Evolutionary conservation across 768 basidiomycete genomes (phyloP), one percentile per base, ranked within the genome.

Genomic region (Terana coerulea): DNA sequence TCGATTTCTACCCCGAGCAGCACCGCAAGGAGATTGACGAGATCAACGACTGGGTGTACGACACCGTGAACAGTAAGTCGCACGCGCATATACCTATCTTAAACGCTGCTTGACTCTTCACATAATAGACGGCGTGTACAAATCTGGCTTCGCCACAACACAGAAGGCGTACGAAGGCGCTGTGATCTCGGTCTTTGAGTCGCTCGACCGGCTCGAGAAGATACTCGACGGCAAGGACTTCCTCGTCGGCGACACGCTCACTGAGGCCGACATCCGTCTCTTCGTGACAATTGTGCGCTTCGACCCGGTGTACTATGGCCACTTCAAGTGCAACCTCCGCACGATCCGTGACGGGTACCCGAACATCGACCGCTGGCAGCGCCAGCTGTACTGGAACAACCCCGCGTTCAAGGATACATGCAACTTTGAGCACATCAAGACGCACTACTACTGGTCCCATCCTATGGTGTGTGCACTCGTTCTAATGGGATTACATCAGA

Each of bases 311-410:
- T 98, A 98, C 67, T 78, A 87, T 40, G 81, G 84, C 0, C 91
- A 93, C 65, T 98, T 98, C 79, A 97, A 98, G 61, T 95, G 92
- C 72, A 93, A 95, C 73, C 65, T 91, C 57, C 82, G 85, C 24
- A 84, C 79, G 35, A 89, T 97, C 64, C 88, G 95, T 19, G 73
- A 84, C 61, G 88, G 88, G 5, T 98, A 93, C 67, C 94, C 94
- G 19, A 78, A 83, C 44, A 79, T 97, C 43, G 79, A 98, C 70
- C 86, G 84, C 28, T 95, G 91, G 88, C 61, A 89, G 70, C 83
- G 83, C 68, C 85, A 87, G 64, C 70, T 98, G n/a, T 98, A 99
- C 75, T 98, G 93, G 94, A 87, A 86, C 55, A 75, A 85, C 59
- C 69, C 84, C 1, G 91, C 92, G 3, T 98, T 99, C 82, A 83